These are phyloP conservation scores for Bolboschoenoplectus hybrid DNA, from an alignment of 202 grass and related monocot species.

Conservation along the genomic window DNA sequence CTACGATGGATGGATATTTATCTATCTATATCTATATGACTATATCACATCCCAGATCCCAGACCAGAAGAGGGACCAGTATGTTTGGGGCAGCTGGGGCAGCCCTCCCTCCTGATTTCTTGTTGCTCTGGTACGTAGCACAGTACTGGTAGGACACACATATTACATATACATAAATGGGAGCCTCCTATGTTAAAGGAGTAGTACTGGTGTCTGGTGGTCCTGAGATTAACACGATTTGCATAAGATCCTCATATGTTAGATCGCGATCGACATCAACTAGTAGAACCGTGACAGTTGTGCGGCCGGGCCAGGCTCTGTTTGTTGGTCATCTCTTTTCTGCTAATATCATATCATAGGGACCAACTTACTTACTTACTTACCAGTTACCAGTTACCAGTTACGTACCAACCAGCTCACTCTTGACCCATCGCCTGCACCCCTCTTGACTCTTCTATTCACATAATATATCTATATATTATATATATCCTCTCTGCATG, in stretches of 20 bases:
- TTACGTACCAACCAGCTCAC: constrained; percentile 23
- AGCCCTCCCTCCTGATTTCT: background rate
- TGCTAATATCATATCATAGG: background rate
- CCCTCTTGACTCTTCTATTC: background rate
- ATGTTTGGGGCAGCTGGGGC: constrained; percentile 15
- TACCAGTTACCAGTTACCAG: background rate
- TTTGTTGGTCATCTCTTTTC: background rate
- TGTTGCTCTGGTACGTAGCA: background rate
- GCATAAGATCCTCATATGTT: background rate
- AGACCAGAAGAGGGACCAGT: background rate
- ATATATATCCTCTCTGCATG: background rate
- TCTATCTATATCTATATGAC: background rate
- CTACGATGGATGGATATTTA: background rate
- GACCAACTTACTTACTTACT: background rate
- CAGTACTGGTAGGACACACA: background rate
- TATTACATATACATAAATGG: background rate
- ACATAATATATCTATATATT: too few species aligned
- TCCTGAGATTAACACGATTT: constrained; percentile 4
- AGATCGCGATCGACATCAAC: background rate
- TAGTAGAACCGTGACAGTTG: background rate
- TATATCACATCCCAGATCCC: background rate
- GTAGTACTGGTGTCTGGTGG: background rate
- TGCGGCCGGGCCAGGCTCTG: background rate
- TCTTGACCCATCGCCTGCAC: background rate
- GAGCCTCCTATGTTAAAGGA: constrained; percentile 13